A percentile compares a stretch with the other conserved stretches of the same genome.
phyloP scores from a whole-genome alignment of 108 stramenopile species.

The Nitzschia sp. region DNA sequence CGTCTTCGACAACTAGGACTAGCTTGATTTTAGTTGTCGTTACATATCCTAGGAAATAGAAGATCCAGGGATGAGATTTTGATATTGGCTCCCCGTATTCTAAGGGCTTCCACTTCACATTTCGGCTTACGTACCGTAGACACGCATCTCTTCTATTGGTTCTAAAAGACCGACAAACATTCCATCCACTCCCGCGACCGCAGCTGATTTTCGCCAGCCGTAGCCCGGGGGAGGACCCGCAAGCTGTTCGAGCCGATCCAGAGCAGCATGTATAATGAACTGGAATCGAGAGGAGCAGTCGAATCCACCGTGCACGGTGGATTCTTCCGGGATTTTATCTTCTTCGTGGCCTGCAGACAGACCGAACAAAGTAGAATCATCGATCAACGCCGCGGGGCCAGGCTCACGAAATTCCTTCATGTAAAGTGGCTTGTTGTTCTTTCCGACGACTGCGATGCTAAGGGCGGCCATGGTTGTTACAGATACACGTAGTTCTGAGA shows the following conservation, averaged over 20 bases:
- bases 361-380: constrained; percentile 10
- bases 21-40: constrained; percentile 52
- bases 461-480: constrained; percentile 45
- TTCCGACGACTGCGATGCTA: constrained; percentile 50
- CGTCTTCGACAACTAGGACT: constrained; percentile 44
- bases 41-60: constrained; percentile 27
- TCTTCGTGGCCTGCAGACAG: not conserved
- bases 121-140: constrained; percentile 44
- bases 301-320: not conserved
- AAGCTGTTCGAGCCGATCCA: constrained; percentile 63
- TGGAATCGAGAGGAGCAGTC: constrained; percentile 33
- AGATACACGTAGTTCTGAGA: not conserved
- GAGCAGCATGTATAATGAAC: constrained; percentile 57
- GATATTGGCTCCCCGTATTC: too few relatives aligned
- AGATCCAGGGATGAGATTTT: too few relatives aligned
- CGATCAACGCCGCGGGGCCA: not conserved
- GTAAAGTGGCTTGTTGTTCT: constrained; percentile 55
- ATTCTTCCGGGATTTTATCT: not conserved
- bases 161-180: constrained; percentile 51
- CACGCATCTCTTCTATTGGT: constrained; percentile 47
- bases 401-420: constrained; percentile 33
- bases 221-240: constrained; percentile 38
- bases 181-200: constrained; percentile 21
- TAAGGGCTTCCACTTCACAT: too few relatives aligned
- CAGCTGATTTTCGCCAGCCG: constrained; percentile 28